phyloP scores from a whole-genome alignment of 257 asterid species.

The Pogostemon cablin region DNA sequence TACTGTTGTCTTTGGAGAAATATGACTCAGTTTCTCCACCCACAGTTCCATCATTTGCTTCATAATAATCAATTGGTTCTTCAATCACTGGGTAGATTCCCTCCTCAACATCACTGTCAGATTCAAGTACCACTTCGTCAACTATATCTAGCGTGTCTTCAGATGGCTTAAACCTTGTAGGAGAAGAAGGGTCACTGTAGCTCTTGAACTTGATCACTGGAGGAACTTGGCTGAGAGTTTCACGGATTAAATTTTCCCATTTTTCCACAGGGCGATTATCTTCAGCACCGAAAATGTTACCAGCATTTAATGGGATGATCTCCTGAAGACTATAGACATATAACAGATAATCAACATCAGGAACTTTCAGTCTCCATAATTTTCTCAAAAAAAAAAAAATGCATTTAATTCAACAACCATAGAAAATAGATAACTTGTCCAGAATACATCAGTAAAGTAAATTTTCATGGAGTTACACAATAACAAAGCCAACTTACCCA shows the following conservation, averaged over 20 bases:
- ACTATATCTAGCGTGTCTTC: slow-evolving; percentile 64
- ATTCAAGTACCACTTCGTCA: slow-evolving; percentile 67
- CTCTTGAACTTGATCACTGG: slow-evolving; percentile 65
- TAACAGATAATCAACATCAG: slow-evolving; percentile 12
- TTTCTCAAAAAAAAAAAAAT: neutral
- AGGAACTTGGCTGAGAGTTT: slow-evolving; percentile 68
- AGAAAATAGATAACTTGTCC: neutral
- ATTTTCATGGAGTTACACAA: too few relatives aligned
- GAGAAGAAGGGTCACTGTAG: slow-evolving; percentile 87
- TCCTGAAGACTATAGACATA: slow-evolving; percentile 79
- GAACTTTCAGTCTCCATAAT: neutral
- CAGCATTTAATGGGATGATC: slow-evolving; percentile 92
- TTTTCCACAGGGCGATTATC: slow-evolving; percentile 78
- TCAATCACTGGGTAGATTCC: slow-evolving; percentile 70
- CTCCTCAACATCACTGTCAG: slow-evolving; percentile 81
- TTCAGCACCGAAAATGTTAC: slow-evolving; percentile 91
- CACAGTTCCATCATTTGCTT: slow-evolving; percentile 32
- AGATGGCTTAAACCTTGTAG: slow-evolving; percentile 76
- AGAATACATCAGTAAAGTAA: too few relatives aligned
- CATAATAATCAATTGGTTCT: slow-evolving; percentile 45
- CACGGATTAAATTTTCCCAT: slow-evolving; percentile 93
- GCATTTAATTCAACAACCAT: neutral
- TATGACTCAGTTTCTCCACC: slow-evolving; percentile 22
- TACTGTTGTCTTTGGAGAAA: slow-evolving; percentile 33
- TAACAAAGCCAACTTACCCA: slow-evolving; percentile 52